Evolutionary conservation across 2,329 filamentous ascomycete genomes (phyloP), one percentile per base, ranked within the genome.

Genomic region (Dendryphion nanum): DNA sequence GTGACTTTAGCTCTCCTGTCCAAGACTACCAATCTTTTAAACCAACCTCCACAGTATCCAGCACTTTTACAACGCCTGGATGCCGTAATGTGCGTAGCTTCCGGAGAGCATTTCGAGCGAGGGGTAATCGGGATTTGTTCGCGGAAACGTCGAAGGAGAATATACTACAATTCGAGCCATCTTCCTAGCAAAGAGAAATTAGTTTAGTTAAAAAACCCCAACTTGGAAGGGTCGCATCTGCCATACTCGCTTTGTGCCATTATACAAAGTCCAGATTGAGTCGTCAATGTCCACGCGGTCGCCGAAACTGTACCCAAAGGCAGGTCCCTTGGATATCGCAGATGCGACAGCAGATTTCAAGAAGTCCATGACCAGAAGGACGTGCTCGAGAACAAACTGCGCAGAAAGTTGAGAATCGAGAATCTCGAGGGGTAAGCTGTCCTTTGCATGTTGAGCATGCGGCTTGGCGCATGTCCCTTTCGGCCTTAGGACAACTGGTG

Each of bases 291-390:
- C 91, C 42, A 97, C 86, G 64, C 85, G 82, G 67, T 98, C 93
- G 56, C 90, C 91, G 62, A 97, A 93, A 33, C 79, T 84, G 64
- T 95, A 97, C 4, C 89, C 89, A 61, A 96, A 95, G 5, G 90
- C 84, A 37, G 90, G 89, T 2, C 91, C 90, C 66, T 95, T 93
- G 31, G 93, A 88, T 58, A 98, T 97, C 53, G 90, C 91, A 45
- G 93, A 97, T 31, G 90, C 91, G 63, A 97, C 89, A 36, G 93
- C 93, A 45, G 90, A 97, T 71, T 97, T 97, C 62, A 98, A 79
- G 61, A 97, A 97, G 67, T 98, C 90, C 93, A 98, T 98, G 52
- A 52, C 29, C 23, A 10, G 10, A 26, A n/a, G 23, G 10, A 3
- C 10, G 23, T 10, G 10, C 23, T n/a, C n/a, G n/a, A n/a, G 23